Conservation (phyloP, 371 early-diverging fungal species). For the Lichtheimia ramosa region DNA sequence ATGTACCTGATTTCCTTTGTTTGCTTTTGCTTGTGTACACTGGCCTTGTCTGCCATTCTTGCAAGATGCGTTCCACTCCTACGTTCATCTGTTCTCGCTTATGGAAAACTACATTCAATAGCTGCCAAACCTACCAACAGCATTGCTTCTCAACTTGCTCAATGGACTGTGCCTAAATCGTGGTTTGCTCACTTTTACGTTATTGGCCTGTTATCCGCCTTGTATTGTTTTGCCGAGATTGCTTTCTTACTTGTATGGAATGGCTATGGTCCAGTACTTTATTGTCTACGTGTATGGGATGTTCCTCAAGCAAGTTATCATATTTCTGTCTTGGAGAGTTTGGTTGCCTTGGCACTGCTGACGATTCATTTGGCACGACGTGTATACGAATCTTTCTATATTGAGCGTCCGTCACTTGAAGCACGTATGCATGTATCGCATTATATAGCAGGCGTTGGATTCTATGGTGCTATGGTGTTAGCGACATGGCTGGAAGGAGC, state of each 20-base stretch:
- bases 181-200: slow-evolving; percentile 74
- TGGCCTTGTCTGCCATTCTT: slow-evolving; percentile 20
- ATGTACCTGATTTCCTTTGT: slow-evolving; percentile 15
- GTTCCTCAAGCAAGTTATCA: slow-evolving; percentile 16
- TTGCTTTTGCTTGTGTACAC: slow-evolving; percentile 13
- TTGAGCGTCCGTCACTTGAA: slow-evolving; percentile 53
- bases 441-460: slow-evolving; percentile 67
- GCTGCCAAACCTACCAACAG: slow-evolving; percentile 25
- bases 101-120: slow-evolving; percentile 41
- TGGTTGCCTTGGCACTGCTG: slow-evolving; percentile 50
- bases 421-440: slow-evolving; percentile 72
- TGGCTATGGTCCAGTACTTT: slow-evolving; percentile 13
- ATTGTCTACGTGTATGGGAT: slow-evolving; percentile 20
- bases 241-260: background rate
- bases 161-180: slow-evolving; percentile 59
- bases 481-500: slow-evolving; percentile 50
- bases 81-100: slow-evolving; percentile 39
- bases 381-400: slow-evolving; percentile 61
- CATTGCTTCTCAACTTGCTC: slow-evolving; percentile 16
- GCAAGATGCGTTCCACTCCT: slow-evolving; percentile 28
- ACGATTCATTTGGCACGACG: slow-evolving; percentile 59
- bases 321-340: slow-evolving; percentile 19
- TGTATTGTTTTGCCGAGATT: slow-evolving; percentile 23
- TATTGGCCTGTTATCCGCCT: slow-evolving; percentile 38
- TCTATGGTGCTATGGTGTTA: slow-evolving; percentile 60